A percentile compares a stretch with the other conserved stretches of the same genome.
These are phyloP conservation scores for Hsuehochloa calcarea DNA, from an alignment of 176 grass and related monocot species.

Conservation along the genomic window DNA sequence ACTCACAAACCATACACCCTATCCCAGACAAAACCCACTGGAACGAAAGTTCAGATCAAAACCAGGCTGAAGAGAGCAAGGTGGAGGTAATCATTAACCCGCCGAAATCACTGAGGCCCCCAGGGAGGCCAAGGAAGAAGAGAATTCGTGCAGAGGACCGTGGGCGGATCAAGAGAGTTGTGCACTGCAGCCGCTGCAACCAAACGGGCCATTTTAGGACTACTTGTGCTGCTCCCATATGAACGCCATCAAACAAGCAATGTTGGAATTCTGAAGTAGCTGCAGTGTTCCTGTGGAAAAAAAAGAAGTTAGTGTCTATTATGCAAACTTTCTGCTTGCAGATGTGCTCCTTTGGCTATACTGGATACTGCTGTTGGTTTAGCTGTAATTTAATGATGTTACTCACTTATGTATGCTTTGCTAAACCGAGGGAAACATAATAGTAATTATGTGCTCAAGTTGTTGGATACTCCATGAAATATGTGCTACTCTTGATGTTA, in stretches of 20 bases:
- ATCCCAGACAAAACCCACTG: conserved; percentile 88
- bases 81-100: conserved; percentile 59
- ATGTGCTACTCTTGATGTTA: neutral
- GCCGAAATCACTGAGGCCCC: conserved; percentile 72
- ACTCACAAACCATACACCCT: conserved; percentile 92
- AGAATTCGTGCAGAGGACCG: conserved; percentile 67
- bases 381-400: neutral
- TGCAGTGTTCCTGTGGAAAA: conserved; percentile 24
- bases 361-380: neutral
- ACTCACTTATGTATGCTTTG: neutral
- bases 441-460: neutral
- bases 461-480: neutral
- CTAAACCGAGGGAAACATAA: neutral
- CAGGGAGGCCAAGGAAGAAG: conserved; percentile 79
- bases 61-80: conserved; percentile 44
- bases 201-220: conserved; percentile 96
- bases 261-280: conserved; percentile 11
- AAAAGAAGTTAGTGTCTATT: conserved; percentile 31
- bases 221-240: conserved; percentile 83
- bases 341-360: conserved; percentile 7
- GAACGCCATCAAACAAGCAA: neutral
- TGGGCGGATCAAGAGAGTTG: conserved; percentile 68
- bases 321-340: conserved; percentile 35
- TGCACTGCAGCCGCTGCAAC: conserved; percentile 97
- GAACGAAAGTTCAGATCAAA: conserved; percentile 51